Conservation (phyloP, 345 rosid genomes). For the Eucalyptus regnans region DNA sequence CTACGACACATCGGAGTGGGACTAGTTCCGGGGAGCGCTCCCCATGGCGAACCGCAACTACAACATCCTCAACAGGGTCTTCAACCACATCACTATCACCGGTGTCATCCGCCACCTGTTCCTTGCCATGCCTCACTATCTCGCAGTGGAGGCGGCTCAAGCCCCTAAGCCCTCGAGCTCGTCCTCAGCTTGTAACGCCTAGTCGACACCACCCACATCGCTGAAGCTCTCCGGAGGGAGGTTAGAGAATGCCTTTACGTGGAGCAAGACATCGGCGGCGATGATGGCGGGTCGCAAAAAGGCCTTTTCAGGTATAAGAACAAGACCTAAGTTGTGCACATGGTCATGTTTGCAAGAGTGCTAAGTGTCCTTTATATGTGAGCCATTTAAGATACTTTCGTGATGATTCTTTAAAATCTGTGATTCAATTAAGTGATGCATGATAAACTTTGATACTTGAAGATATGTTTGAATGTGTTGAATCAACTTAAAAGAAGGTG, state of each 20-base stretch:
- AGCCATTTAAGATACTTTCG: no score
- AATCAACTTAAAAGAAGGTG: no score
- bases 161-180: not conserved
- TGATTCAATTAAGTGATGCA: no score
- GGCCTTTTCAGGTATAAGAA: constrained; percentile 5
- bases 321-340: not conserved
- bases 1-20: not conserved
- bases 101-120: not conserved
- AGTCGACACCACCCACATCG: not conserved
- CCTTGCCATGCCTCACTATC: not conserved
- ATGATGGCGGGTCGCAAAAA: not conserved
- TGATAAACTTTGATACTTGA: no score
- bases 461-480: no score
- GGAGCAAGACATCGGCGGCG: not conserved
- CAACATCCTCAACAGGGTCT: not conserved
- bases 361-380: not conserved
- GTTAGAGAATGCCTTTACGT: constrained; percentile 2
- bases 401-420: no score
- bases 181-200: not conserved
- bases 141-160: not conserved
- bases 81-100: not conserved
- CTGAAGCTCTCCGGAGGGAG: not conserved
- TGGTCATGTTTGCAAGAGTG: not conserved
- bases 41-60: not conserved
- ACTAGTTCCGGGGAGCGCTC: not conserved